Percentiles rank a stretch among this genome's conserved stretches.
Evolutionary conservation across 176 grass and related monocot genomes (phyloP).

Genomic region (Zizania latifolia): DNA sequence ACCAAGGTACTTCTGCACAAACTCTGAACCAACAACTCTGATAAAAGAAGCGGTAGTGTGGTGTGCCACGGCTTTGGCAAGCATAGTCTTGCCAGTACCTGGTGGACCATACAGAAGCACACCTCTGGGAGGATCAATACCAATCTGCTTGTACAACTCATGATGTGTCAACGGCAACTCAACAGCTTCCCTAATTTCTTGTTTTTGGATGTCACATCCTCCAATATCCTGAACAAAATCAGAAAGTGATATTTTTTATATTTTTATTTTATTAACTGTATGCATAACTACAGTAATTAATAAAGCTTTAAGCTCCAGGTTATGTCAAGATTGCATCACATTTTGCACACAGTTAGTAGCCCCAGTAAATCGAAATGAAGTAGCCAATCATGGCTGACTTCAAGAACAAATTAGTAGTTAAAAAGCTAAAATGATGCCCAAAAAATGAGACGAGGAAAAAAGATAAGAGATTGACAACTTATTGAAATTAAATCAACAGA

Average conservation of each 20-base stretch:
- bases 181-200: constrained; percentile 95
- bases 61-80: constrained; percentile 89
- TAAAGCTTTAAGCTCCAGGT: neutral
- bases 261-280: neutral
- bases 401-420: neutral
- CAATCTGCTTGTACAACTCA: constrained; percentile 97
- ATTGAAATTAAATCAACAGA: neutral
- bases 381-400: neutral
- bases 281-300: neutral
- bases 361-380: neutral
- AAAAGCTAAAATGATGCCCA: neutral
- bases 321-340: neutral
- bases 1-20: constrained; percentile 96
- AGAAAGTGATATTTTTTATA: neutral
- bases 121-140: constrained; percentile 93
- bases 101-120: constrained; percentile 92
- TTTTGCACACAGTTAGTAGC: neutral
- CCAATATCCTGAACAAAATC: constrained; percentile 83
- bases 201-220: constrained; percentile 96
- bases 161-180: constrained; percentile 90
- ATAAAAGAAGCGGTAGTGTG: constrained; percentile 96
- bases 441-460: neutral
- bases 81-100: constrained; percentile 96
- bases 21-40: constrained; percentile 91
- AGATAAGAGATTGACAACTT: neutral